Base-by-base conservation (phyloP, 257 asterid species). In the Primulina eburnea region DNA sequence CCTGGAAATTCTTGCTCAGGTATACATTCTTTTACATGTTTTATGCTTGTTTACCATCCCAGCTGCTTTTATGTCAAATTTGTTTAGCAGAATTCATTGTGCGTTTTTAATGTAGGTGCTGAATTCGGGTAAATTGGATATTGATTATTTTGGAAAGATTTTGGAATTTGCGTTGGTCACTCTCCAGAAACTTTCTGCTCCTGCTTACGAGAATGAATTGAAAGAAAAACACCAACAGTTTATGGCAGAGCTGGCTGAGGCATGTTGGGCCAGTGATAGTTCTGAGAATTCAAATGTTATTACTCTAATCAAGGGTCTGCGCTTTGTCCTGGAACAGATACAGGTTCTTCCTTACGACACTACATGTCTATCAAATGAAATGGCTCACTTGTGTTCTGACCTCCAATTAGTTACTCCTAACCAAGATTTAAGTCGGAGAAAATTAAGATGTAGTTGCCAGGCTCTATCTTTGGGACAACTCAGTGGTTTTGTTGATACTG, bases 1-100 rank as follows among this genome's bases (percentile, higher is more conserved):
- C 81, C 70, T 86, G 71, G 97, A 88, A 53, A 84, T 83, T 75
- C 87, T 94, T 72, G 78, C 89, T 57, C 96, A 91, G 95, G 99
- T 89, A 70, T 28, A 62, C n/a, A 12, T 16, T 65, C 57, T 28
- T 65, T 18, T 33, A 58, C 30, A 47, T 14, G 10, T 64, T 76
- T 5, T 67, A 29, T 60, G 18, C 65, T 11, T 62, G 38, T 43
- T 65, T 34, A 62, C 35, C 33, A 11, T 40, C 62, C 47, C 60
- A 28, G 60, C 59, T 32, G 40, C 18, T 65, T 18, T 18, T 59
- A 35, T 61, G 10, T 60, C 47, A 26, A 43, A 8, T 43, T 40
- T 18, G 17, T 24, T 17, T 17, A 8, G 69, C 60, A 81, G 66
- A 53, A 18, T 67, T 4, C 64, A 8, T 18, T 30, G n/a, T 67